Evolutionary conservation across 2,329 filamentous ascomycete genomes (phyloP), one percentile per base, ranked within the genome.

Genomic region (Colletotrichum sp.): DNA sequence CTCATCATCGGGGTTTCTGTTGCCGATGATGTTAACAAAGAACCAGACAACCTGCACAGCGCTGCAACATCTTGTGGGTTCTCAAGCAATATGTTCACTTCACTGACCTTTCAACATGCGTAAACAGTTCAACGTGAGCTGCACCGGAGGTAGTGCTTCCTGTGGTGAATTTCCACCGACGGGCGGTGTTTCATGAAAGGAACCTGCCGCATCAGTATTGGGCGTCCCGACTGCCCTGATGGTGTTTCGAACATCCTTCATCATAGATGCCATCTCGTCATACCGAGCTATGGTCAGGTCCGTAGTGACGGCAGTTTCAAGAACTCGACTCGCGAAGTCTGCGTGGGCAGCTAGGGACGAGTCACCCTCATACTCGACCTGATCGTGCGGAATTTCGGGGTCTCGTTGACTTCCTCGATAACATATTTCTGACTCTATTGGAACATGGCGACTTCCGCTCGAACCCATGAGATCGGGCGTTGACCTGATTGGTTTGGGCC

Each of bases 111-210:
- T 57, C 0, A 57, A 3, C n/a, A 57, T 26, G 0, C 52, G 52
- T 7, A 57, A 16, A n/a, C 52, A 57, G 12, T 24, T 34, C 6
- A 43, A 26, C 14, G 32, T 65, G 9, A 65, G 34, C 12, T 24
- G n/a, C 2, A 43, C 32, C 2, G 34, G 13, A 2, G 30, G 21
- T 0, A 43, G 14, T 30, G n/a, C 2, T 65, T 18, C 52, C 52
- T 26, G 52, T 0, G 52, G 21, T 0, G 0, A 18, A 1, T 18
- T 0, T 39, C 5, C 16, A 0, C 8, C 1, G 16, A 0, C 4
- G 39, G 4, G 16, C 39, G 39, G 4, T 4, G 39, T 10, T n/a
- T n/a, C n/a, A n/a, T n/a, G n/a, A n/a, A n/a, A n/a, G n/a, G n/a
- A n/a, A n/a, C n/a, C n/a, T n/a, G n/a, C n/a, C n/a, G n/a, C n/a